These are phyloP conservation scores for Hysterium pulicare DNA, from an alignment of 2,329 filamentous ascomycete species.

Conservation along the genomic window DNA sequence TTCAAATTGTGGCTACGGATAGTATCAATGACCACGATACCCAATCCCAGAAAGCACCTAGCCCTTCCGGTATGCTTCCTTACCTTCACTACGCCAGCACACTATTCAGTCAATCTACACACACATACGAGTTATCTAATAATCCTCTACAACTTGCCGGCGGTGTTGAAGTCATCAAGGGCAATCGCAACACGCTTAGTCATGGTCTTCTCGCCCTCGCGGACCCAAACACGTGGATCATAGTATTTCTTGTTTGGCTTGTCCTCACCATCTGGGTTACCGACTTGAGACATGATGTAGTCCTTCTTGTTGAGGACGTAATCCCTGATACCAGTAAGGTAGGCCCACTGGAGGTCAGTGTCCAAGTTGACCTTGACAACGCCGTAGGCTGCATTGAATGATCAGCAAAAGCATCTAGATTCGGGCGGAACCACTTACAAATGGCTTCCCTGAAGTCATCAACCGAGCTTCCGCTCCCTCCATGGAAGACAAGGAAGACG, in stretches of 20 bases:
- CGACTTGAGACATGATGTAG: slow-evolving; percentile 81
- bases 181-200: slow-evolving; percentile 72
- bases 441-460: slow-evolving; percentile 88
- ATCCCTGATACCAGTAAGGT: slow-evolving; percentile 88
- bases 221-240: slow-evolving; percentile 88
- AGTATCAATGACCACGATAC: too few species aligned
- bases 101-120: too few species aligned
- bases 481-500: slow-evolving; percentile 99
- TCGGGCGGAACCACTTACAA: slow-evolving; percentile 20
- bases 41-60: too few species aligned
- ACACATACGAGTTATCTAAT: too few species aligned
- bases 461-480: slow-evolving; percentile 88
- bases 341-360: slow-evolving; percentile 90
- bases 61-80: too few species aligned
- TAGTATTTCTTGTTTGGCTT: slow-evolving; percentile 97
- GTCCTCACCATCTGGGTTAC: slow-evolving; percentile 91
- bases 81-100: too few species aligned
- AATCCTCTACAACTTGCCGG: slow-evolving; percentile 63
- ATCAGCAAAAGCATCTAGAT: slow-evolving; percentile 1
- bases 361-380: slow-evolving; percentile 99
- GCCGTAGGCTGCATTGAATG: slow-evolving; percentile 57
- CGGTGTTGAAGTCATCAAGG: slow-evolving; percentile 88
- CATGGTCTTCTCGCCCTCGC: slow-evolving; percentile 98
- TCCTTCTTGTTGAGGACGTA: slow-evolving; percentile 94
- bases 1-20: too few species aligned